Evolutionary conservation across 768 basidiomycete genomes (phyloP).

Genomic region (Dioszegia crocea): DNA sequence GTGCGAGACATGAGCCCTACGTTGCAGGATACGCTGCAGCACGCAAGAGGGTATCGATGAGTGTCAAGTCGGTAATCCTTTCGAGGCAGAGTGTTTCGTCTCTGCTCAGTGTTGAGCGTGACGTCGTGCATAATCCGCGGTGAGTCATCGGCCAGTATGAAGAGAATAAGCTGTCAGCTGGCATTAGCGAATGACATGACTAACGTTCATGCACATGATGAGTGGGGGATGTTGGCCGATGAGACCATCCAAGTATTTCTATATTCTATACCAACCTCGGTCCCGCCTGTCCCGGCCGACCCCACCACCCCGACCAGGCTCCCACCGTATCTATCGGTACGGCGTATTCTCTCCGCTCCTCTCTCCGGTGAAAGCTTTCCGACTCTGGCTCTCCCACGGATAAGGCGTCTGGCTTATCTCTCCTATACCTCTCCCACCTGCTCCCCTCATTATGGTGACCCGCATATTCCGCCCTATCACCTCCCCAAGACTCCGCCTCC

Average conservation of each 20-base stretch:
- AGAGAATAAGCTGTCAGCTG: too few species aligned
- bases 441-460: not conserved
- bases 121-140: too few species aligned
- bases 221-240: too few species aligned
- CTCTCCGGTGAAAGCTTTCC: not conserved
- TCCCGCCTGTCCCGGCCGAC: not conserved
- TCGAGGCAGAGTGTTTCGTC: too few species aligned
- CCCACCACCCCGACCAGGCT: not conserved
- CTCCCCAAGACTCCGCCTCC: not conserved
- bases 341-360: not conserved
- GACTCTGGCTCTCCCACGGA: not conserved
- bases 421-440: not conserved
- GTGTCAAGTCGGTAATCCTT: too few species aligned
- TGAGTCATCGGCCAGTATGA: too few species aligned
- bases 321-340: not conserved
- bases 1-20: too few species aligned
- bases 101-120: too few species aligned
- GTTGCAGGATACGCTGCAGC: too few species aligned
- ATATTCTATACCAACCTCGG: slow-evolving; percentile 5
- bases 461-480: not conserved
- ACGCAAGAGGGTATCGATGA: too few species aligned
- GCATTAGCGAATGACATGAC: too few species aligned
- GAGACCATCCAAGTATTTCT: not conserved
- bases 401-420: not conserved
- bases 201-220: too few species aligned